Evolutionary conservation across 2,329 filamentous ascomycete genomes (phyloP).

Genomic region (Pseudogymnoascus sp.): DNA sequence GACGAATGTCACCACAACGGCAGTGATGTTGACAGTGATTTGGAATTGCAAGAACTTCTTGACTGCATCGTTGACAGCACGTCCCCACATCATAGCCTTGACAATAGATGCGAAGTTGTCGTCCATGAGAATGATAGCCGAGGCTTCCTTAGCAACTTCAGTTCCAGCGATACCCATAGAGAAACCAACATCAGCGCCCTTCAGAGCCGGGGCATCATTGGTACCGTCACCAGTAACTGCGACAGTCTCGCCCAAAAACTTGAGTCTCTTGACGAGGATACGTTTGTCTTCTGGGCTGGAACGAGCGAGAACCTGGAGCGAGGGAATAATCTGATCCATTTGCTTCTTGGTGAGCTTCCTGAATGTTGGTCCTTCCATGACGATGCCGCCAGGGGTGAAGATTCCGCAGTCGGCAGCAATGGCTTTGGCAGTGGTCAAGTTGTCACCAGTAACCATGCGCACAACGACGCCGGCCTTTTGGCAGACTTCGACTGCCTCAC

Average conservation of each 20-base stretch:
- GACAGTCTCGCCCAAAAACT: constrained; percentile 57
- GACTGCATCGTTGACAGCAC: constrained; percentile 48
- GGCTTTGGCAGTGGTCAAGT: constrained; percentile 62
- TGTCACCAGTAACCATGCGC: constrained; percentile 69
- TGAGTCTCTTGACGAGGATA: constrained; percentile 54
- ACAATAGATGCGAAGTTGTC: constrained; percentile 58
- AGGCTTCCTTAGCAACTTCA: constrained; percentile 55
- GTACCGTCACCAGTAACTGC: constrained; percentile 61
- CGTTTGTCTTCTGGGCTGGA: constrained; percentile 65
- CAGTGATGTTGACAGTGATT: constrained; percentile 71
- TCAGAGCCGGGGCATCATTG: constrained; percentile 58
- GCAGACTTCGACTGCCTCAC: constrained; percentile 58
- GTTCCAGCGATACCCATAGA: constrained; percentile 61
- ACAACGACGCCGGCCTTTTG: constrained; percentile 62
- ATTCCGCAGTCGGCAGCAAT: constrained; percentile 71
- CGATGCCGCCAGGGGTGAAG: constrained; percentile 45
- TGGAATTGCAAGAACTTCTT: constrained; percentile 50
- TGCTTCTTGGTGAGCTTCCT: constrained; percentile 51
- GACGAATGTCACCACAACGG: constrained; percentile 69
- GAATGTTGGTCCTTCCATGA: constrained; percentile 64
- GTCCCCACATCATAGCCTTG: constrained; percentile 53
- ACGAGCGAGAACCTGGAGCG: constrained; percentile 59
- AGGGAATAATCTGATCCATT: constrained; percentile 51
- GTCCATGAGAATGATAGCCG: constrained; percentile 54
- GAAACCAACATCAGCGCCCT: constrained; percentile 59